These are phyloP conservation scores for Yamadazyma sp. DNA, from an alignment of 1,139 yeast genomes.

Conservation along the genomic window DNA sequence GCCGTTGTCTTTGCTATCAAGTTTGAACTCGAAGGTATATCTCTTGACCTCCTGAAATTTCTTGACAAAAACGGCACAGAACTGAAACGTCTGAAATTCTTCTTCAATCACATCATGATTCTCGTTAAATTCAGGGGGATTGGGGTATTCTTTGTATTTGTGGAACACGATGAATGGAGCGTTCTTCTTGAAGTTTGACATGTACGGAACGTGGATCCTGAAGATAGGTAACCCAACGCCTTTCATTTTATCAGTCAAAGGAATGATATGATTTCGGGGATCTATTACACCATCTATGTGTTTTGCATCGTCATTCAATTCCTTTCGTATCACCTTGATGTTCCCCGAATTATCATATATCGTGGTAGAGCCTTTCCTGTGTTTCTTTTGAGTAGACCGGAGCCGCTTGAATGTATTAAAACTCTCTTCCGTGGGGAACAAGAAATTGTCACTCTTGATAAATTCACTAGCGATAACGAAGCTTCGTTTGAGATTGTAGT, in stretches of 20 bases:
- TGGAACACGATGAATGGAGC: conserved; percentile 37
- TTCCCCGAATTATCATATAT: conserved; percentile 25
- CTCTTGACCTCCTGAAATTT: conserved; percentile 29
- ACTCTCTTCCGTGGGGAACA: conserved; percentile 33
- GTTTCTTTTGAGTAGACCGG: conserved; percentile 23
- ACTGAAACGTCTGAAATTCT: conserved; percentile 33
- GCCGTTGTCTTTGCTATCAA: conserved; percentile 12
- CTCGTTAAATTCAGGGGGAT: conserved; percentile 20
- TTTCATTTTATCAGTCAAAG: conserved; percentile 28
- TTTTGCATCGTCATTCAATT: conserved; percentile 7
- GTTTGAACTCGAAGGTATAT: conserved; percentile 29
- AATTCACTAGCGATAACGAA: conserved; percentile 34
- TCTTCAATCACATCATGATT: conserved; percentile 14
- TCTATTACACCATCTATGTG: conserved; percentile 20
- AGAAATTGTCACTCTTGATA: conserved; percentile 28
- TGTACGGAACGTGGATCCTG: conserved; percentile 35
- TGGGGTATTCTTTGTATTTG: conserved; percentile 32
- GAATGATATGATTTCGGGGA: conserved; percentile 33
- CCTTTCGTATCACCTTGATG: conserved; percentile 17
- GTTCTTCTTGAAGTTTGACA: conserved; percentile 37
- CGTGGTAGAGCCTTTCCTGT: conserved; percentile 22
- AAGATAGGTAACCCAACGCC: conserved; percentile 43
- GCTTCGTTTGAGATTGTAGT: conserved; percentile 29
- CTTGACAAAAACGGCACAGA: conserved; percentile 35
- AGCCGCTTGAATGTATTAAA: conserved; percentile 32